Conservation (phyloP, 768 basidiomycete genomes). For the Rubroboletus satanas region DNA sequence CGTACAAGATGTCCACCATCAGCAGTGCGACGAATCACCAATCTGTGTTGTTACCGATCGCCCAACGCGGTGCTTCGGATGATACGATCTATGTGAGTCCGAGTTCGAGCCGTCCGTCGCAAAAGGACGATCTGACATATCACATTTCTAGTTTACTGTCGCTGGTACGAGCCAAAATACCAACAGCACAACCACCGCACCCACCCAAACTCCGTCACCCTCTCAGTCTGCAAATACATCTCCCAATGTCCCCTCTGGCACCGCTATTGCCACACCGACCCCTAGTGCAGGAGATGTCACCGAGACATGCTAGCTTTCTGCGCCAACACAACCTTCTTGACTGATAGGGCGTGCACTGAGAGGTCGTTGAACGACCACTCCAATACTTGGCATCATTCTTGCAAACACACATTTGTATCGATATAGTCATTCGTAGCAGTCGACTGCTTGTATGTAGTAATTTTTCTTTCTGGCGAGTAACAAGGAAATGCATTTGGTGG, state of each 20-base stretch:
- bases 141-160: constrained; percentile 27
- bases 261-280: neutral
- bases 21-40: constrained; percentile 49
- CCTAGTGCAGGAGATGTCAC: neutral
- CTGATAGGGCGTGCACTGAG: neutral
- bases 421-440: constrained; percentile 6
- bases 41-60: constrained; percentile 32
- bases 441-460: neutral
- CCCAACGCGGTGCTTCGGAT: constrained; percentile 40
- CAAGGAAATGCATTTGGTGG: neutral
- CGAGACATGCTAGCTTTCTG: constrained; percentile 2
- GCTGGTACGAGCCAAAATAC: constrained; percentile 4
- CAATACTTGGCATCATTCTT: neutral
- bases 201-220: neutral
- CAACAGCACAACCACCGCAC: constrained; percentile 9
- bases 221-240: constrained; percentile 1
- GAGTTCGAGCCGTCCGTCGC: neutral
- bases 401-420: constrained; percentile 8
- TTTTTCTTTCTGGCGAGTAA: neutral
- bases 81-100: constrained; percentile 39
- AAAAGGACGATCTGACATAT: constrained; percentile 3
- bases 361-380: constrained; percentile 15
- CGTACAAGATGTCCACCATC: constrained; percentile 44
- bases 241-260: neutral
- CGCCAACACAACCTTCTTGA: neutral